Evolutionary conservation across 129 eudicot species (phyloP).

Genomic region (Flaveria bidentis): DNA sequence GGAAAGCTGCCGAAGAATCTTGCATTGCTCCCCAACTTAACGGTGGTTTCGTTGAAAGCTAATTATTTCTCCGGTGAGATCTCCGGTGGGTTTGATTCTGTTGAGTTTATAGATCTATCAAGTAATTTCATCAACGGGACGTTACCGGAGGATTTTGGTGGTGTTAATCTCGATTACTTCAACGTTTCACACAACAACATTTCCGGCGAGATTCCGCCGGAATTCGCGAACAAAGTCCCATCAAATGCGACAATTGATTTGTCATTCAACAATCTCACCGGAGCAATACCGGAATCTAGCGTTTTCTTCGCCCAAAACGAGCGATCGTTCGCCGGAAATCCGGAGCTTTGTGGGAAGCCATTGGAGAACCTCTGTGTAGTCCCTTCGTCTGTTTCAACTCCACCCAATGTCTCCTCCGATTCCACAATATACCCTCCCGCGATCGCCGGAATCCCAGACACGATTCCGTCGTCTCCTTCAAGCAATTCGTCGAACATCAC

Average conservation of each 20-base stretch:
- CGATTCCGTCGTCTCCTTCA: constrained; percentile 44
- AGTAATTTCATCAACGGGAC: constrained; percentile 70
- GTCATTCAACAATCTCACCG: constrained; percentile 71
- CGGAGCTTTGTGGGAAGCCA: constrained; percentile 82
- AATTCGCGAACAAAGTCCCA: constrained; percentile 49
- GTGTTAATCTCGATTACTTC: constrained; percentile 46
- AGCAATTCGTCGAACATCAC: constrained; percentile 34
- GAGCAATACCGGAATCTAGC: constrained; percentile 61
- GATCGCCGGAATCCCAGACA: constrained; percentile 83
- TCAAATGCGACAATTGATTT: constrained; percentile 70
- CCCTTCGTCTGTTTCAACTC: constrained; percentile 50
- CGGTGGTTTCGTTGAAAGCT: constrained; percentile 51
- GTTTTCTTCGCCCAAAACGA: constrained; percentile 50
- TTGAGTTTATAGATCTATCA: constrained; percentile 65
- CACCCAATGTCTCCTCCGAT: constrained; percentile 48
- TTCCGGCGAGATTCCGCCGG: constrained; percentile 75
- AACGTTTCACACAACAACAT: constrained; percentile 76
- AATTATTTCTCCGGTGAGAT: constrained; percentile 61
- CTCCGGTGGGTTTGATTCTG: constrained; percentile 60
- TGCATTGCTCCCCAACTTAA: constrained; percentile 43
- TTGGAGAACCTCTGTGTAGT: constrained; percentile 54
- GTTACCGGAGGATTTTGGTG: constrained; percentile 59
- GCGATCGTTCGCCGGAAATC: constrained; percentile 61
- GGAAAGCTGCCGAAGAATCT: constrained; percentile 63
- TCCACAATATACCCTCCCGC: constrained; percentile 73